Evolutionary conservation across 177 flowering plant species (phyloP), one percentile per base, ranked within the genome.

Genomic region (Vitis hybrid): DNA sequence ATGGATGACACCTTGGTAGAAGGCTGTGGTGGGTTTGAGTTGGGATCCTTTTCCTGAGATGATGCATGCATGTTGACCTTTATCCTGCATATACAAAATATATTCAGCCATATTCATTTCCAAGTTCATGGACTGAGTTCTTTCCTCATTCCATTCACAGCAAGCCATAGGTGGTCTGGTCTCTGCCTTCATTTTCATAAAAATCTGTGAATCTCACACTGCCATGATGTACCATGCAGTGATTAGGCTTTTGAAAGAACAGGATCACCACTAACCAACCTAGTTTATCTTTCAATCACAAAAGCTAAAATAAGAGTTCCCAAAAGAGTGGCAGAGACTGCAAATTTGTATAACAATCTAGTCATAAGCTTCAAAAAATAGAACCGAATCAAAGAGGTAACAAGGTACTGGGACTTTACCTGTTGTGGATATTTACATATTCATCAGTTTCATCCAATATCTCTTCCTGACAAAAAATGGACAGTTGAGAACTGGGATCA

Each of bases 391-490:
- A 45, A 22, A 33, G 59, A 52, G 16, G 31, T 20, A 3, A 20
- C 2, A 11, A 22, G 11, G 60, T 16, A 22, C 5, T 62, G 55
- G 10, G 16, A 26, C 51, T 29, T 77, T 81, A 94, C 99, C 93
- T 90, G 81, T 95, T 95, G 77, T 93, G 98, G 65, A 93, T 88
- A 67, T 95, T 87, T 56, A 95, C 90, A 58, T 93, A 95, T 76
- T 91, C 98, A 81, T 95, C 99, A 6, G 98, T 93, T 78, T 95
- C 99, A 72, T 95, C 99, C 79, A 93, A 68, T 81, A 95, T 95
- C 84, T 95, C 99, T 86, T 95, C 99, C 98, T 91, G 89, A 15
- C 51, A 26, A 78, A 12, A 60, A 57, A 63, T 22, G 72, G 60
- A 69, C 3, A 65, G 1, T 45, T 8, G 18, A 63, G 16, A 49